Evolutionary conservation across 2,329 filamentous ascomycete species (phyloP), one percentile per base, ranked within the genome.

Genomic region (Boeremia exigua): DNA sequence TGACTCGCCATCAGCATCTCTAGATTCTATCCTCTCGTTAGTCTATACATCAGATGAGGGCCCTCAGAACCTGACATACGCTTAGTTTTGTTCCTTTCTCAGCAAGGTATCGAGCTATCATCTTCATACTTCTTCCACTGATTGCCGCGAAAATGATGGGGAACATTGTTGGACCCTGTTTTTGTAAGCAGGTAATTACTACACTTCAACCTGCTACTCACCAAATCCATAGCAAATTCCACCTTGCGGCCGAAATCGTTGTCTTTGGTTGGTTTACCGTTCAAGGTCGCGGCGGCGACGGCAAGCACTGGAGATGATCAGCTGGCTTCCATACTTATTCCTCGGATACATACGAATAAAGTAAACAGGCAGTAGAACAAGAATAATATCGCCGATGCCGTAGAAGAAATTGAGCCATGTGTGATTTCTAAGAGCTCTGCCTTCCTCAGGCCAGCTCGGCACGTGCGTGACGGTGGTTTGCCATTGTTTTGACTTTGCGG

Each of bases 111-210:
- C 72, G 33, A 0, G 74, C 70, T 14, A 75, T 66, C 63, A 72
- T 74, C 38, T 75, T 75, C 59, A 75, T 66, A 15, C 72, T 73
- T 9, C 70, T 58, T 1, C 73, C 73, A 27, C 52, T 60, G 0
- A 77, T 70, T 0, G 74, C 73, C 0, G 74, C 72, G 34, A 76
- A 76, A 0, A 75, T 28, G 11, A 77, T 74, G 0, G 74, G 74
- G 30, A 73, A 76, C 9, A 77, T 50, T 0, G 74, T 75, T 2
- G 74, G 74, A 14, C 71, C 68, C 67, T 72, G 27, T 32, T 15
- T 10, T 5, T 15, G 30, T 2, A 10, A 38, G 12, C 19, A 48
- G 25, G 38, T 33, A 23, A 3, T 23, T 23, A 23, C 19, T 23
- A 23, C 19, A 23, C 19, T 23, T 5, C 5, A 5, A 23, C 19